phyloP scores from a whole-genome alignment of 176 grass and related monocot genomes.

The Luzula sylvatica region DNA sequence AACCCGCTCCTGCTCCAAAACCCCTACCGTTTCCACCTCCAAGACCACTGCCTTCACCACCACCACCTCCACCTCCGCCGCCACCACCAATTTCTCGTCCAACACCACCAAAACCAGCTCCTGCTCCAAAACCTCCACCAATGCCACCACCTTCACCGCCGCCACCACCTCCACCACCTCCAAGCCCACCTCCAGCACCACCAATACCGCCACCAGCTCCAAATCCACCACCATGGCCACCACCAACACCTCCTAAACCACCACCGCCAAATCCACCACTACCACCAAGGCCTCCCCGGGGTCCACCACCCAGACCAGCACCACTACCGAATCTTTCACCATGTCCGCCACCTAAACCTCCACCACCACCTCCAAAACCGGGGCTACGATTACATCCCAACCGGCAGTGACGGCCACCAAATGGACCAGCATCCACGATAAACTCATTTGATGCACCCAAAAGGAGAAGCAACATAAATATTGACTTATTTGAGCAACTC shows the following conservation, averaged over 20 bases:
- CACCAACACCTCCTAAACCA: too few relatives aligned
- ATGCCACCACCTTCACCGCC: conserved; percentile 4
- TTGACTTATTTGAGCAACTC: neutral
- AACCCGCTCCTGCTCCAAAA: too few relatives aligned
- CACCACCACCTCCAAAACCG: too few relatives aligned
- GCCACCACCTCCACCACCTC: conserved; percentile 16
- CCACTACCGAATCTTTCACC: too few relatives aligned
- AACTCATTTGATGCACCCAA: neutral
- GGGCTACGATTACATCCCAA: too few relatives aligned
- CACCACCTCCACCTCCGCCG: neutral
- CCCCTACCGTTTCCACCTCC: neutral
- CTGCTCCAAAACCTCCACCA: neutral
- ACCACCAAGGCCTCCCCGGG: too few relatives aligned
- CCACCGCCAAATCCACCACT: too few relatives aligned
- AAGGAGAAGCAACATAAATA: neutral
- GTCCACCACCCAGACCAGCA: too few relatives aligned
- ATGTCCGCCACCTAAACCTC: neutral
- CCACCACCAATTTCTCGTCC: neutral
- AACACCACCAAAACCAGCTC: neutral
- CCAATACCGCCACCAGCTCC: conserved; percentile 9
- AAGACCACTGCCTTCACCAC: neutral
- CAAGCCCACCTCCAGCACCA: conserved; percentile 2
- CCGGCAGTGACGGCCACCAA: too few relatives aligned
- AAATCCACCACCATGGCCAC: too few relatives aligned
- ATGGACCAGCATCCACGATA: neutral